A percentile compares a stretch with the other conserved stretches of the same genome.
Conservation (phyloP, 148 eudicot species). For the Chenopodium formosanum region DNA sequence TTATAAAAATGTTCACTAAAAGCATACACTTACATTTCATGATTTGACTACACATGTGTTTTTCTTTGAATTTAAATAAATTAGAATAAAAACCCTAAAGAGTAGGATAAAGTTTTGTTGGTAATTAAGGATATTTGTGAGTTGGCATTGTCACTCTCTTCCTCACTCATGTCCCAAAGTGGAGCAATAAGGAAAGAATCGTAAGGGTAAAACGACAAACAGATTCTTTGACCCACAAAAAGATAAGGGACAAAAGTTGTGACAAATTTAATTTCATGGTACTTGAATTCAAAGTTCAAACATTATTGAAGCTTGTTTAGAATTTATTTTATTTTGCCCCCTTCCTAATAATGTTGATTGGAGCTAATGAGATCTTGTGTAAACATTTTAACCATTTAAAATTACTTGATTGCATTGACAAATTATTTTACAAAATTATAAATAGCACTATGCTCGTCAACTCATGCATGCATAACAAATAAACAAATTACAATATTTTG, state of each 20-base stretch:
- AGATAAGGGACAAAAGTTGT: neutral
- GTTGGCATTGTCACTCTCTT: conserved; percentile 6
- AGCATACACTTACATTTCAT: no score
- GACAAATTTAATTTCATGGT: neutral
- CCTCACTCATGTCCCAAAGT: neutral
- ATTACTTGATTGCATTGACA: no score
- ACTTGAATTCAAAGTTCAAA: neutral
- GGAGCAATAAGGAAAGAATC: conserved; percentile 11
- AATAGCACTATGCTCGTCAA: no score
- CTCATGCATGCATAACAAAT: no score
- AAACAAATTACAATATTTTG: no score
- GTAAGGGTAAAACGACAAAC: neutral
- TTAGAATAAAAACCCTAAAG: neutral
- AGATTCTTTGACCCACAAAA: conserved; percentile 7
- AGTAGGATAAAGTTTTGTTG: neutral
- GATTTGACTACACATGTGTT: no score
- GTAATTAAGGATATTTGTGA: conserved; percentile 9
- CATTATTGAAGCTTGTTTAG: neutral
- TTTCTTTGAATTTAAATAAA: no score
- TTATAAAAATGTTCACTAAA: no score
- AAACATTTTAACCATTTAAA: no score
- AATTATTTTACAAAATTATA: no score
- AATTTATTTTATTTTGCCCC: neutral
- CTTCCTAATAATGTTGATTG: no score
- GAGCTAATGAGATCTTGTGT: no score